Conservation (phyloP, 2,329 filamentous ascomycete species). For the Fusarium sp. region DNA sequence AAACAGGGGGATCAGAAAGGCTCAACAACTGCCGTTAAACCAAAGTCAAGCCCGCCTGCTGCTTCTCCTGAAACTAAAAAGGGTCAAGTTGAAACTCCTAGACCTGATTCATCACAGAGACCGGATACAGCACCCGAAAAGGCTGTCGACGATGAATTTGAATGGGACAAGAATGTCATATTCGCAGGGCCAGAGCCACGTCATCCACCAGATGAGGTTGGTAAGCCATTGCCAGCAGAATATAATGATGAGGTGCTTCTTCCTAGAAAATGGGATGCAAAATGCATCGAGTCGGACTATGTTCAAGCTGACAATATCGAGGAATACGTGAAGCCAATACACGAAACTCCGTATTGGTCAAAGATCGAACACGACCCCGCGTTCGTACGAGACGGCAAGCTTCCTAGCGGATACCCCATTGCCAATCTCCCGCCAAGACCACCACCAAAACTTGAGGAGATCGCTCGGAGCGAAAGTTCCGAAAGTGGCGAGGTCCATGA, state of each 20-base stretch:
- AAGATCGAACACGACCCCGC: constrained; percentile 55
- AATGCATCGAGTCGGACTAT: constrained; percentile 56
- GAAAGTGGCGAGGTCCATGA: constrained; percentile 32
- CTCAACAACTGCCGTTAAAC: neutral
- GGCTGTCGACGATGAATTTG: constrained; percentile 44
- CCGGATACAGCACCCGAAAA: constrained; percentile 15
- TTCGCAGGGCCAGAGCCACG: constrained; percentile 49
- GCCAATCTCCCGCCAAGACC: constrained; percentile 8
- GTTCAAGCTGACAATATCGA: constrained; percentile 55
- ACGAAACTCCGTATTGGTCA: constrained; percentile 53
- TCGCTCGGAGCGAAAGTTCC: constrained; percentile 18
- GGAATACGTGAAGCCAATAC: constrained; percentile 55
- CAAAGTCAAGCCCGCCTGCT: constrained; percentile 9
- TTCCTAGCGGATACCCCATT: constrained; percentile 37
- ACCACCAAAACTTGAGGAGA: constrained; percentile 3
- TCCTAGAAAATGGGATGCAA: constrained; percentile 55
- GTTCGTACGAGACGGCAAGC: constrained; percentile 47
- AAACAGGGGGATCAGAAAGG: constrained; percentile 45
- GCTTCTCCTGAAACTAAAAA: constrained; percentile 12
- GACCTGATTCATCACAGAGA: constrained; percentile 7
- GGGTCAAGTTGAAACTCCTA: constrained; percentile 8
- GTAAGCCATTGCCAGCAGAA: constrained; percentile 54
- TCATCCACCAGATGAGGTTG: constrained; percentile 58
- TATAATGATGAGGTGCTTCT: constrained; percentile 59
- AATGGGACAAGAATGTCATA: constrained; percentile 52